These are phyloP conservation scores for Aegilops longissima DNA, from an alignment of 176 grass and related monocot genomes.

Conservation along the genomic window DNA sequence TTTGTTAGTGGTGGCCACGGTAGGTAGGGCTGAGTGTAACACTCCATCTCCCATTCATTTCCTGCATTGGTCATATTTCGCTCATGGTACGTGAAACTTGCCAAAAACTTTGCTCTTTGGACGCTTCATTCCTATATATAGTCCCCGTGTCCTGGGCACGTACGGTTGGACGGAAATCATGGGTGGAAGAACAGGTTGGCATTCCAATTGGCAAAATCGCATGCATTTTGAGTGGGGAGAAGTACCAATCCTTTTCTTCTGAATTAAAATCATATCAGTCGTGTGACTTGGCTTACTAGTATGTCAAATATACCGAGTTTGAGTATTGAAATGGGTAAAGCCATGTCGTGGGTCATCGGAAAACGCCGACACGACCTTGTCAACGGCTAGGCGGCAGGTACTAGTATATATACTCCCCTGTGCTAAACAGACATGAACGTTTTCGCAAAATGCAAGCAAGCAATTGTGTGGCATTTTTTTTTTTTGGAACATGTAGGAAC, in stretches of 20 bases:
- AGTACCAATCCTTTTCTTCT: neutral
- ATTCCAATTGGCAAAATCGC: slow-evolving; percentile 8
- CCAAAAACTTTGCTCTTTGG: neutral
- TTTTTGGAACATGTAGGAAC: too few relatives aligned
- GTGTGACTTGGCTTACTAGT: neutral
- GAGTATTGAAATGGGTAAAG: neutral
- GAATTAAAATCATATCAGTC: neutral
- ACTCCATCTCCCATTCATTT: slow-evolving; percentile 24
- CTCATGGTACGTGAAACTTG: neutral
- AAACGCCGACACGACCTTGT: neutral
- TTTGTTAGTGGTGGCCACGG: slow-evolving; percentile 43
- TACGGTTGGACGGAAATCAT: neutral
- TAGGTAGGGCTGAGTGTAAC: slow-evolving; percentile 32
- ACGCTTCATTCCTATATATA: neutral
- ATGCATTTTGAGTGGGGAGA: neutral
- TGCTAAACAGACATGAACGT: too few relatives aligned
- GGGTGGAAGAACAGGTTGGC: neutral
- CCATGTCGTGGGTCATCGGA: neutral
- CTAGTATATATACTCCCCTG: neutral
- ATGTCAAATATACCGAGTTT: neutral
- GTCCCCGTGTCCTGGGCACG: neutral
- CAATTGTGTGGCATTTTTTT: too few relatives aligned
- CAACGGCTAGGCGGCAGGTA: neutral
- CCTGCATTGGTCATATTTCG: neutral
- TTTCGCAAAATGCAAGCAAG: too few relatives aligned